These are phyloP conservation scores for Leptomonas pyrrhocoris DNA, from an alignment of 208 protist species.

Conservation along the genomic window DNA sequence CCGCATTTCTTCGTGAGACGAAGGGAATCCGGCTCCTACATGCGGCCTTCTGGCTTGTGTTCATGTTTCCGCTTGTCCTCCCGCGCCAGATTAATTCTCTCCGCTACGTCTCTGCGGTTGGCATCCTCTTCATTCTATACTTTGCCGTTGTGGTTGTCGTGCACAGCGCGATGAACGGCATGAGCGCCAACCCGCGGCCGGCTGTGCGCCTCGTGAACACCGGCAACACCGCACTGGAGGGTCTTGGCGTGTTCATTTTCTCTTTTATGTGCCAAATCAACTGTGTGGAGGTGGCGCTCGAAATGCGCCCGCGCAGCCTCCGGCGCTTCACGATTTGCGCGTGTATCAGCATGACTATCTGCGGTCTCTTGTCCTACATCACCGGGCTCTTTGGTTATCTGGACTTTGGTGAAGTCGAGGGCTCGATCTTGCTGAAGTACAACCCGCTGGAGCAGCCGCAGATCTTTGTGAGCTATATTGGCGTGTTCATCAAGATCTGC, in stretches of 20 bases:
- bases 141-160: slow-evolving; percentile 48
- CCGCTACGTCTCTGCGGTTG: slow-evolving; percentile 61
- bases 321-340: slow-evolving; percentile 28
- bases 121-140: slow-evolving; percentile 56
- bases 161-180: slow-evolving; percentile 51
- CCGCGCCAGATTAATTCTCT: slow-evolving; percentile 61
- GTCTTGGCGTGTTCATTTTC: slow-evolving; percentile 61
- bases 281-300: slow-evolving; percentile 42
- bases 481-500: slow-evolving; percentile 70
- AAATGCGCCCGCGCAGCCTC: slow-evolving; percentile 39
- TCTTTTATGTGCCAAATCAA: slow-evolving; percentile 68
- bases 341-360: slow-evolving; percentile 48
- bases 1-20: slow-evolving; percentile 17
- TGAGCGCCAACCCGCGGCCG: slow-evolving; percentile 19
- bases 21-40: slow-evolving; percentile 30
- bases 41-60: slow-evolving; percentile 32
- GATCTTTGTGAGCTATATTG: slow-evolving; percentile 54
- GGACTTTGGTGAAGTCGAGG: slow-evolving; percentile 51
- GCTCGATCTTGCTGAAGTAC: slow-evolving; percentile 64
- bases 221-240: slow-evolving; percentile 35
- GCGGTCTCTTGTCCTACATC: slow-evolving; percentile 52
- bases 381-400: slow-evolving; percentile 67
- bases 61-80: slow-evolving; percentile 64
- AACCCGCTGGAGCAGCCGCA: slow-evolving; percentile 45
- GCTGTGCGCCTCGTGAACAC: slow-evolving; percentile 22